Base-by-base conservation (phyloP, 2,329 filamentous ascomycete genomes). In the Acrocalymma vagum region DNA sequence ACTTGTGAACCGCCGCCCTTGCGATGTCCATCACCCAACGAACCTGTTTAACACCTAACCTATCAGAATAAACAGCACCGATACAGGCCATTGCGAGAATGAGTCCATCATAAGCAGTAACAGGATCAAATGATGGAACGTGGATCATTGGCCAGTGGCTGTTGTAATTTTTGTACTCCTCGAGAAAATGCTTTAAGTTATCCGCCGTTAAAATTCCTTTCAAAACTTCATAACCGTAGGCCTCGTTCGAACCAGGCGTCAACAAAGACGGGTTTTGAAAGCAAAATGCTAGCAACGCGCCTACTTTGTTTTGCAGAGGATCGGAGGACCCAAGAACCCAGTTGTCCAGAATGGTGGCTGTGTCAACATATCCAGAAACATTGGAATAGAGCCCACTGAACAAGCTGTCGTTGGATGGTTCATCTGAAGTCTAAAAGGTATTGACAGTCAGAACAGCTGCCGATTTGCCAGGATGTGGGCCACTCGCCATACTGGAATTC, bases 61-160 rank as follows among this genome's bases (percentile, higher is more conserved):
- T 78, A 38, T 86, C 78, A 35, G 87, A 88, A 68, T 90, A 91
- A 42, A 88, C 87, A 26, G 87, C 86, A 24, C 87, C 87, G 55
- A 88, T 78, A 63, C 84, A 88, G 58, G 87, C 83, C 76, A 91
- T 87, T 47, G 79, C 78, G 45, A 87, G 77, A 33, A 88, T 72
- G 46, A 90, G 76, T 51, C 85, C 84, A 45, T 84, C 82, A 63
- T 86, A 84, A 30, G 83, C 81, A 48, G 84, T 78, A 47, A 80
- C 75, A 37, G 87, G 79, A 60, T 83, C 80, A 69, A 90, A 88
- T 7, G 86, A 87, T 23, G 86, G 80, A 64, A 86, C 78, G 61
- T 91, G 86, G 36, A 90, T 78, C 53, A 88, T 78, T 14, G 86
- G 83, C 73, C 88, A 88, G 67, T 91, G 87, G 46, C 82, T 79